A percentile compares a stretch with the other conserved stretches of the same genome.
Evolutionary conservation across 352 stramenopile genomes (phyloP).

Genomic region (Phytophthora citrophthora): DNA sequence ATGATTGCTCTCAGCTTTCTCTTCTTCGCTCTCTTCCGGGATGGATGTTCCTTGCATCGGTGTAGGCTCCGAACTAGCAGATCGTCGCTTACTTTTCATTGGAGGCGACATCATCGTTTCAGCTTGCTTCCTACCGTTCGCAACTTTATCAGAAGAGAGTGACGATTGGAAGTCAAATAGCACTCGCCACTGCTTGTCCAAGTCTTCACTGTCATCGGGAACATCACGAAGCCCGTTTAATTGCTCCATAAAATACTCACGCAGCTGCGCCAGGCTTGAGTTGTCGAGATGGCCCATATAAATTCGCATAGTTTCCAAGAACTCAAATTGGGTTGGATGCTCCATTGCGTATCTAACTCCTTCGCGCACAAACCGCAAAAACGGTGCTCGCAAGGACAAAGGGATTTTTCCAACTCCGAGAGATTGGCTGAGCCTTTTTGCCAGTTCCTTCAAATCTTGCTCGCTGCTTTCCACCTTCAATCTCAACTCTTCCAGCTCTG

Average conservation of each 20-base stretch:
- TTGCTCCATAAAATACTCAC: conserved; percentile 71
- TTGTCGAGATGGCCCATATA: conserved; percentile 82
- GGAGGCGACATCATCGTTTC: conserved; percentile 29
- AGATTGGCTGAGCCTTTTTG: conserved; percentile 83
- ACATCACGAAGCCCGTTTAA: conserved; percentile 53
- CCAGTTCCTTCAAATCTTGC: conserved; percentile 67
- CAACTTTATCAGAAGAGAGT: conserved; percentile 26
- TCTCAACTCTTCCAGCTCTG: conserved; percentile 63
- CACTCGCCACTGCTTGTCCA: conserved; percentile 55
- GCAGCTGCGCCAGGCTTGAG: conserved; percentile 64
- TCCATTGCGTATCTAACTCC: conserved; percentile 79
- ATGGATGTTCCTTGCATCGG: conserved; percentile 44
- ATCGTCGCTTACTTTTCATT: conserved; percentile 40
- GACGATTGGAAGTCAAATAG: conserved; percentile 77
- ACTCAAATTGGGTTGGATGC: conserved; percentile 59
- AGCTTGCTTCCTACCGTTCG: conserved; percentile 21
- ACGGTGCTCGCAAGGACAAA: conserved; percentile 66
- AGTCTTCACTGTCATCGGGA: conserved; percentile 45
- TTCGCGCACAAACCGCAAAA: conserved; percentile 86
- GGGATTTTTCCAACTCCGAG: conserved; percentile 81
- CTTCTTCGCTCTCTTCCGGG: conserved; percentile 38
- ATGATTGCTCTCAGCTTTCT: conserved; percentile 4
- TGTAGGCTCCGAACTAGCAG: conserved; percentile 42
- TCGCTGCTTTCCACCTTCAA: conserved; percentile 58
- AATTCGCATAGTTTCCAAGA: conserved; percentile 69